Percentiles rank a stretch among this genome's conserved stretches.
phyloP scores from a whole-genome alignment of 2,329 filamentous ascomycete genomes.

The Lizonia empirigonia region DNA sequence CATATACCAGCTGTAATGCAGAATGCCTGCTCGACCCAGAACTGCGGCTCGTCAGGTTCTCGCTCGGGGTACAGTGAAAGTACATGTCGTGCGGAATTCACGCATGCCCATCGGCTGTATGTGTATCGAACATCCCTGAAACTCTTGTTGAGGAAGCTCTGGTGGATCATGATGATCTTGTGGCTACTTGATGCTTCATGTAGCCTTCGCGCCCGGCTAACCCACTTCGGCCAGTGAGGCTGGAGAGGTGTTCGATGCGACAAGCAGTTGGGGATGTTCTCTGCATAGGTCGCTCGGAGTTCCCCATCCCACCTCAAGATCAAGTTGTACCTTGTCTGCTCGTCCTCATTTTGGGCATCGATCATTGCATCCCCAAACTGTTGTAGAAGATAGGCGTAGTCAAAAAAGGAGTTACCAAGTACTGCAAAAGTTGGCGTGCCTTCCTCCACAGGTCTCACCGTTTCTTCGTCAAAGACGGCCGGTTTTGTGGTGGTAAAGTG shows the following conservation, averaged over 20 bases:
- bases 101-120: slow-evolving; percentile 52
- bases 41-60: slow-evolving; percentile 48
- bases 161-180: slow-evolving; percentile 55
- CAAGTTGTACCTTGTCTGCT: slow-evolving; percentile 47
- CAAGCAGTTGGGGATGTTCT: slow-evolving; percentile 46
- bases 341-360: slow-evolving; percentile 39
- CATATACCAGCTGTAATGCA: slow-evolving; percentile 39
- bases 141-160: slow-evolving; percentile 51
- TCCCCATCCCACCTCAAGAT: slow-evolving; percentile 50
- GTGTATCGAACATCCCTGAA: slow-evolving; percentile 52
- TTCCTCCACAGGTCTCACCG: slow-evolving; percentile 29
- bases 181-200: slow-evolving; percentile 50
- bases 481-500: slow-evolving; percentile 46
- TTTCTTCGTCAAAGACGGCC: slow-evolving; percentile 47
- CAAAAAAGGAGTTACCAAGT: slow-evolving; percentile 35
- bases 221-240: slow-evolving; percentile 50
- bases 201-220: slow-evolving; percentile 49
- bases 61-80: slow-evolving; percentile 46
- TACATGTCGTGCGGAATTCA: slow-evolving; percentile 50
- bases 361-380: slow-evolving; percentile 48
- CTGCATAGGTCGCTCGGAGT: slow-evolving; percentile 43
- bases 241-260: slow-evolving; percentile 39
- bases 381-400: slow-evolving; percentile 49
- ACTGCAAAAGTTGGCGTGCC: slow-evolving; percentile 40
- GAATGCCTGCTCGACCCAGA: slow-evolving; percentile 51